Evolutionary conservation across 2,329 filamentous ascomycete species (phyloP).

Genomic region (Ascochyta clinopodiicola): DNA sequence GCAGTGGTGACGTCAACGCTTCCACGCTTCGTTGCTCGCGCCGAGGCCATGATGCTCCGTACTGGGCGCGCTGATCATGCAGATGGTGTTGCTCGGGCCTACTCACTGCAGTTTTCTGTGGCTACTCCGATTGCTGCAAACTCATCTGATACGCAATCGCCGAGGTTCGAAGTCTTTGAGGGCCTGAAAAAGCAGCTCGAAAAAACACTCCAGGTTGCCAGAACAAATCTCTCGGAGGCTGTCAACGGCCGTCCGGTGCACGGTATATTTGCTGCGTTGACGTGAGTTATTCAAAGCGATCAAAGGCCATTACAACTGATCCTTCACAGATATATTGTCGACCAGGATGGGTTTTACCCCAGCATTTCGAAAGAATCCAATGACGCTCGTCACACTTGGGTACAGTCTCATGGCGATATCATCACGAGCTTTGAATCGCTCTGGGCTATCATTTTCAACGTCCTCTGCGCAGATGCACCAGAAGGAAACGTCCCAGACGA

Average conservation of each 20-base stretch:
- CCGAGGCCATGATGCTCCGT: slow-evolving; percentile 64
- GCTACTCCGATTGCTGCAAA: slow-evolving; percentile 11
- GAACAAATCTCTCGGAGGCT: slow-evolving; percentile 69
- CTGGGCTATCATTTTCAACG: slow-evolving; percentile 76
- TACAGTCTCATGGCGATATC: slow-evolving; percentile 61
- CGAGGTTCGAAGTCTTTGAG: slow-evolving; percentile 60
- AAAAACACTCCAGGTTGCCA: slow-evolving; percentile 67
- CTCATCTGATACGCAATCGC: slow-evolving; percentile 22
- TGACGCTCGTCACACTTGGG: slow-evolving; percentile 36
- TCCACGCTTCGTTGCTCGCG: slow-evolving; percentile 41
- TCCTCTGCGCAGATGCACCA: slow-evolving; percentile 92
- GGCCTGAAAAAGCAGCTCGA: slow-evolving; percentile 68
- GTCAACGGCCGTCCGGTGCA: slow-evolving; percentile 56
- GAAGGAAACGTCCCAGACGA: slow-evolving; percentile 85
- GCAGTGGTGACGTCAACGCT: slow-evolving; percentile 20
- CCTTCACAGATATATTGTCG: slow-evolving; percentile 55
- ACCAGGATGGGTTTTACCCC: slow-evolving; percentile 48
- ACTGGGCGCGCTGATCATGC: slow-evolving; percentile 91
- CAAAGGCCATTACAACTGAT: not conserved
- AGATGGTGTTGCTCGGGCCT: slow-evolving; percentile 83
- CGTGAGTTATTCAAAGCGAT: slow-evolving; percentile 20
- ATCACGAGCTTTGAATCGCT: slow-evolving; percentile 69
- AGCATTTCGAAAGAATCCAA: slow-evolving; percentile 16
- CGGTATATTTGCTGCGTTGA: slow-evolving; percentile 49
- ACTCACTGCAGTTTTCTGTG: slow-evolving; percentile 72